Conservation (phyloP, 352 stramenopile genomes). For the Phytophthora nicotianae region DNA sequence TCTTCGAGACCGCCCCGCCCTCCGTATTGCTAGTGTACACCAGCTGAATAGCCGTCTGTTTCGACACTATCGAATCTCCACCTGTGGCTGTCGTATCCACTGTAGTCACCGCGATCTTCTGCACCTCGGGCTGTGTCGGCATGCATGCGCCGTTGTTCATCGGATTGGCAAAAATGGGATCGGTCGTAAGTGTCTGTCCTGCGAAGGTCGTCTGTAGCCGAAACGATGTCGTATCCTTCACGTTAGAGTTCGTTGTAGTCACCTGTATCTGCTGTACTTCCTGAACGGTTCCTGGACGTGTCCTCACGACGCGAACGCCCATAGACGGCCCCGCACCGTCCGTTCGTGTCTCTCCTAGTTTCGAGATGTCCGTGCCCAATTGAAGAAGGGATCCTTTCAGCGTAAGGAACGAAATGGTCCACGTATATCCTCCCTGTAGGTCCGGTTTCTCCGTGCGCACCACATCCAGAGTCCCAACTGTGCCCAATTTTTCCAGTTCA, state of each 20-base stretch:
- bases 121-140: constrained; percentile 76
- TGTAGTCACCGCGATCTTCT: constrained; percentile 91
- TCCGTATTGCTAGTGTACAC: constrained; percentile 81
- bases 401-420: constrained; percentile 94
- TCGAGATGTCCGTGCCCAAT: constrained; percentile 38
- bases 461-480: constrained; percentile 67
- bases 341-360: constrained; percentile 59
- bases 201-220: constrained; percentile 52
- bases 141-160: constrained; percentile 70
- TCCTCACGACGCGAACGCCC: constrained; percentile 51
- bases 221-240: constrained; percentile 49
- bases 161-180: constrained; percentile 82
- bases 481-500: constrained; percentile 51
- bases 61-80: constrained; percentile 90
- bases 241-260: constrained; percentile 46
- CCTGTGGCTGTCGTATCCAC: constrained; percentile 89
- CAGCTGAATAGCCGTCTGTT: constrained; percentile 86
- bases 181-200: constrained; percentile 61
- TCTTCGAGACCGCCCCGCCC: constrained; percentile 58
- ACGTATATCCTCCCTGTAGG: constrained; percentile 91
- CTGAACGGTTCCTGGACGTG: constrained; percentile 54
- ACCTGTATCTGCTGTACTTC: constrained; percentile 73
- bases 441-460: constrained; percentile 64
- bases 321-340: constrained; percentile 47
- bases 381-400: constrained; percentile 49